Conservation (phyloP, 75 land plant genomes). For the Picea sitchensis region DNA sequence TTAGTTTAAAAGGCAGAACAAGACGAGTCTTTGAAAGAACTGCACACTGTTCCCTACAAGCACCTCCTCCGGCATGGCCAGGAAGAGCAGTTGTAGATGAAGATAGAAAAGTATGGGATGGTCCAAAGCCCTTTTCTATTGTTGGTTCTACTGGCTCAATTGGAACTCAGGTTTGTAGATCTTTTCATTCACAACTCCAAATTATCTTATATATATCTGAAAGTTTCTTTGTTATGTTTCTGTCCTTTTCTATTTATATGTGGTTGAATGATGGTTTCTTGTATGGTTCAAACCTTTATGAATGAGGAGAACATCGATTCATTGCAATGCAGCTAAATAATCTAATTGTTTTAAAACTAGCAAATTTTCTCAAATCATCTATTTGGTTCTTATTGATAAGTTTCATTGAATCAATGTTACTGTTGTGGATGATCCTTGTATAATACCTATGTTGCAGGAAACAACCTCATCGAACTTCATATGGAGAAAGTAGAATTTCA, state of each 20-base stretch:
- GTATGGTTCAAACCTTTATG: not conserved
- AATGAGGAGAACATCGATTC: not conserved
- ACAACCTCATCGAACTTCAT: no score
- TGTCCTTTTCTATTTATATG: not conserved
- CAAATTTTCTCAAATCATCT: not conserved
- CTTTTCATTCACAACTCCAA: not conserved
- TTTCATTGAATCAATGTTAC: not conserved
- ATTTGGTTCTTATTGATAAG: not conserved
- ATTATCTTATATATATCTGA: not conserved
- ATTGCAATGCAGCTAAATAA: not conserved
- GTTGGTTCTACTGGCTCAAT: slow-evolving; percentile 98
- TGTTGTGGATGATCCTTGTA: not conserved
- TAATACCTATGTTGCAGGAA: no score
- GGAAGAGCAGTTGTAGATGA: slow-evolving; percentile 76
- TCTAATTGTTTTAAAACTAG: not conserved
- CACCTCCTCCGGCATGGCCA: slow-evolving; percentile 98
- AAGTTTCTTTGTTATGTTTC: not conserved
- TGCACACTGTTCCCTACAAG: slow-evolving; percentile 49
- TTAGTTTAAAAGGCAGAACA: slow-evolving; percentile 5
- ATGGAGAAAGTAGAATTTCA: no score
- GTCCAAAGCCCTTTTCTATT: slow-evolving; percentile 93
- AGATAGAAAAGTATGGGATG: slow-evolving; percentile 61
- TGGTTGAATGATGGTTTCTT: not conserved
- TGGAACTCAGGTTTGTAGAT: slow-evolving; percentile 79
- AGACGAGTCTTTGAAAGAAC: slow-evolving; percentile 12